Conservation (phyloP, 495 filamentous ascomycete genomes). For the Hamigera avellanea region DNA sequence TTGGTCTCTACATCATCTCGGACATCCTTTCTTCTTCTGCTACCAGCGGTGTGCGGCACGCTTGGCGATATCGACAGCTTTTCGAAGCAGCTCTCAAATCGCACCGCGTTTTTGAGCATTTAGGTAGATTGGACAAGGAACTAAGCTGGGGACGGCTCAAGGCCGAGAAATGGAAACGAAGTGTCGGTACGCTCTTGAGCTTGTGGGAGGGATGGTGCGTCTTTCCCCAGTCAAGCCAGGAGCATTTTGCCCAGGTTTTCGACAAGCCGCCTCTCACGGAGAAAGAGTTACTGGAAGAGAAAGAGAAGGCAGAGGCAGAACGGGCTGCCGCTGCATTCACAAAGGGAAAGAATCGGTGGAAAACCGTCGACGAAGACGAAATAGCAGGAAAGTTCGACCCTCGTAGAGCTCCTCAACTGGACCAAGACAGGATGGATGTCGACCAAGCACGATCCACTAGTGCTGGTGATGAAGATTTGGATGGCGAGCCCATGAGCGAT, state of each 20-base stretch:
- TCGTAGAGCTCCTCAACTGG: constrained; percentile 10
- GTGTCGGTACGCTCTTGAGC: constrained; percentile 56
- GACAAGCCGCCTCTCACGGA: constrained; percentile 56
- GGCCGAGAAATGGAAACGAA: constrained; percentile 84
- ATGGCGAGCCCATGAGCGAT: constrained; percentile 31
- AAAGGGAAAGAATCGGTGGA: constrained; percentile 56
- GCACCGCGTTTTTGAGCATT: constrained; percentile 64
- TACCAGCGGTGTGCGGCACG: constrained; percentile 71
- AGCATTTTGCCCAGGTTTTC: constrained; percentile 62
- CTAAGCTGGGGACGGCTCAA: constrained; percentile 73
- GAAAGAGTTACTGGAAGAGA: constrained; percentile 35
- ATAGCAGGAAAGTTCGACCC: constrained; percentile 27
- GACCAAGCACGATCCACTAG: constrained; percentile 7
- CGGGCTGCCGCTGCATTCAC: constrained; percentile 22
- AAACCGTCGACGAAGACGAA: constrained; percentile 50
- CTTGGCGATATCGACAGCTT: constrained; percentile 81
- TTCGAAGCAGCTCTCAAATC: constrained; percentile 67
- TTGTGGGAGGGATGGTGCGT: constrained; percentile 88
- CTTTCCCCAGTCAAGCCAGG: constrained; percentile 65
- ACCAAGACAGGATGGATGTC: constrained; percentile 13
- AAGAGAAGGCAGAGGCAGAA: constrained; percentile 35
- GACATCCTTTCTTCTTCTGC: constrained; percentile 82
- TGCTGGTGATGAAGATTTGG: constrained; percentile 12
- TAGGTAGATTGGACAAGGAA: constrained; percentile 67
- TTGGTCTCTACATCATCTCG: constrained; percentile 76